Evolutionary conservation across 140 eudicot genomes (phyloP), one percentile per base, ranked within the genome.

Genomic region (Cichorium intybus): DNA sequence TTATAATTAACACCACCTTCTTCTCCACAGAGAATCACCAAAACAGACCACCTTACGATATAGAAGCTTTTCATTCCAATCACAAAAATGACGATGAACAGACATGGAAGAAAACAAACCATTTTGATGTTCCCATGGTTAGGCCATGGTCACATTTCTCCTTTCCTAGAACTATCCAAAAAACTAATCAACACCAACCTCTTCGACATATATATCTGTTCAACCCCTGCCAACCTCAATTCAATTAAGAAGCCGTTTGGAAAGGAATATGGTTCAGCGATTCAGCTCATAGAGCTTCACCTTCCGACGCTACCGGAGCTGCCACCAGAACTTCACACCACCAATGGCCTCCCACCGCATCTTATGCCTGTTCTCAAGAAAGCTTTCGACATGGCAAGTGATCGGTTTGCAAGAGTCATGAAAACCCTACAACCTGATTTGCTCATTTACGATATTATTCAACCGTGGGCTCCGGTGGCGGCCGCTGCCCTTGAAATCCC

Each of bases 91-190:
- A 43, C 49, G 62, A 56, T 56, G 62, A 56, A 27, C 41, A 56
- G 5, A 33, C 2, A 56, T 28, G 62, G 43, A 18, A 7, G 47
- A 29, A 56, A 51, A n/a, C 27, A 55, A 24, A 45, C 15, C 5
- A 28, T 78, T 41, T 23, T 78, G 8, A 66, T 78, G 83, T 47
- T 73, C 3, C 79, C 79, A 56, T 78, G 83, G 83, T 46, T 79
- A 48, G 83, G 54, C 46, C 73, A 79, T 56, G 83, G 83, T 7
- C 83, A 79, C 48, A 63, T 79, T 2, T 46, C 69, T 1, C 83
- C 83, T 0, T 73, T 66, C 35, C 16, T 79, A 14, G 83, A 79
- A 52, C 60, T 79, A 41, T 72, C 79, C 50, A 79, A 79, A 39
- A 68, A 69, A 23, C 69, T 79, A 3, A 10, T n/a, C 4, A 22